phyloP scores from a whole-genome alignment of 352 stramenopile genomes.

The Thalassiosira exigua region DNA sequence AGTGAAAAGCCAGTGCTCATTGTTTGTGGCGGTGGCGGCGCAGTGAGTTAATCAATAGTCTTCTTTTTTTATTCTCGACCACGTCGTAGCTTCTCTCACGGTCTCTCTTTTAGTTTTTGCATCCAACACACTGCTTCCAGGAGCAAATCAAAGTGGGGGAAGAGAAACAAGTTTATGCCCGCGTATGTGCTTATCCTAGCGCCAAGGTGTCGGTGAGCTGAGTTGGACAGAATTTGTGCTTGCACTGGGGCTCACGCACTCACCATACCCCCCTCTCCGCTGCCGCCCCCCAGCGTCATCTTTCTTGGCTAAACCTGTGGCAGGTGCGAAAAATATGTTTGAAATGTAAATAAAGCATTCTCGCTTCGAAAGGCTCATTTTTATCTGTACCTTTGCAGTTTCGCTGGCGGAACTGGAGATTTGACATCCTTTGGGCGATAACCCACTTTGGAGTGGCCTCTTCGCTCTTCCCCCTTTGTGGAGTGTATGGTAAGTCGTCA shows the following conservation, averaged over 20 bases:
- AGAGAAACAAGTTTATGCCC: constrained; percentile 80
- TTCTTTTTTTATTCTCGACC: too few species aligned
- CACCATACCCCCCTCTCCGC: too few species aligned
- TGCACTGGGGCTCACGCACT: too few species aligned
- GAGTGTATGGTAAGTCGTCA: constrained; percentile 67
- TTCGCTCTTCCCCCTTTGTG: constrained; percentile 92
- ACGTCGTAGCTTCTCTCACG: too few species aligned
- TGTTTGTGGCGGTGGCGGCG: constrained; percentile 90
- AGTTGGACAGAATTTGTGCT: too few species aligned
- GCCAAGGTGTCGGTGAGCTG: constrained; percentile 50
- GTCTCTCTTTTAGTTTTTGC: too few species aligned
- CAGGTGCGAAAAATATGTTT: constrained; percentile 38
- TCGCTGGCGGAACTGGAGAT: constrained; percentile 92
- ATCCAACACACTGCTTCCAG: constrained; percentile 87
- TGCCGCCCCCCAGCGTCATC: too few species aligned
- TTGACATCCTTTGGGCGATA: constrained; percentile 90
- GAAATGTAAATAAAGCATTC: too few species aligned
- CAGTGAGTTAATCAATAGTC: constrained; percentile 38
- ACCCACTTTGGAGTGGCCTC: constrained; percentile 91
- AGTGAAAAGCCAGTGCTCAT: constrained; percentile 71
- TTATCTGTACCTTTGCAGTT: constrained; percentile 80
- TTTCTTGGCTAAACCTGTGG: constrained; percentile 67
- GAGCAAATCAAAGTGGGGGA: constrained; percentile 73
- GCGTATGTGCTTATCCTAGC: constrained; percentile 88
- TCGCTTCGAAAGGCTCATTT: too few species aligned